These are phyloP conservation scores for Kalmusia sp. DNA, from an alignment of 2,329 filamentous ascomycete genomes.

Conservation along the genomic window DNA sequence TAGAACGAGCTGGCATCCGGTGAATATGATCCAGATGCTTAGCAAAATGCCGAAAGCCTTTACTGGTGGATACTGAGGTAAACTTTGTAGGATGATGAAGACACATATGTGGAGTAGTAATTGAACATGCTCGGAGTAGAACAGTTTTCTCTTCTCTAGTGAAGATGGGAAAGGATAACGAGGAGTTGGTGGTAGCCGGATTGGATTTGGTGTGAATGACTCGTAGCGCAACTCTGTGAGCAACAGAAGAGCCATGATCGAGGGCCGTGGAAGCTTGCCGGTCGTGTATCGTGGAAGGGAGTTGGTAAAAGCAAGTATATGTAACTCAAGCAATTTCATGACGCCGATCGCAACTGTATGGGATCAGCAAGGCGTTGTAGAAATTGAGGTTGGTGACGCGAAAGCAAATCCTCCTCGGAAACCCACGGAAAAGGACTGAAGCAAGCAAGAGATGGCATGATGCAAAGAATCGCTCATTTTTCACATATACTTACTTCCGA, in stretches of 20 bases:
- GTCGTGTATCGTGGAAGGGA: conserved; percentile 42
- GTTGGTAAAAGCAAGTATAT: conserved; percentile 46
- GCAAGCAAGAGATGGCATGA: too few species aligned
- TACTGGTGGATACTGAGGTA: conserved; percentile 46
- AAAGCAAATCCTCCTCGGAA: not conserved
- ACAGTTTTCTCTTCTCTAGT: conserved; percentile 43
- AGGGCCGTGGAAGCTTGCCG: conserved; percentile 15
- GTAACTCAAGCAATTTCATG: conserved; percentile 53
- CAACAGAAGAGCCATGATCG: conserved; percentile 33
- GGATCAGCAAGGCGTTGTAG: not conserved
- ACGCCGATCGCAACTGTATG: conserved; percentile 44
- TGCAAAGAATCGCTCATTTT: too few species aligned
- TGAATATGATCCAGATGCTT: conserved; percentile 52
- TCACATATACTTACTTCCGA: conserved; percentile 20
- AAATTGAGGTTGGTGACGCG: not conserved
- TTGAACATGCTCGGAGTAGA: conserved; percentile 47
- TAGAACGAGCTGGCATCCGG: conserved; percentile 45
- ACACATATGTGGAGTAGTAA: conserved; percentile 42
- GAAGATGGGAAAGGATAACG: conserved; percentile 44
- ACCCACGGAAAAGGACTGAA: too few species aligned
- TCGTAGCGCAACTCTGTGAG: conserved; percentile 53
- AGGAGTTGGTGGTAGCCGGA: conserved; percentile 35
- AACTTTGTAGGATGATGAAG: conserved; percentile 44
- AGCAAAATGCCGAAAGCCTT: conserved; percentile 49
- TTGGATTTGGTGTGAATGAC: conserved; percentile 51